phyloP scores from a whole-genome alignment of 306 rosid species.

The Malus orientalis region DNA sequence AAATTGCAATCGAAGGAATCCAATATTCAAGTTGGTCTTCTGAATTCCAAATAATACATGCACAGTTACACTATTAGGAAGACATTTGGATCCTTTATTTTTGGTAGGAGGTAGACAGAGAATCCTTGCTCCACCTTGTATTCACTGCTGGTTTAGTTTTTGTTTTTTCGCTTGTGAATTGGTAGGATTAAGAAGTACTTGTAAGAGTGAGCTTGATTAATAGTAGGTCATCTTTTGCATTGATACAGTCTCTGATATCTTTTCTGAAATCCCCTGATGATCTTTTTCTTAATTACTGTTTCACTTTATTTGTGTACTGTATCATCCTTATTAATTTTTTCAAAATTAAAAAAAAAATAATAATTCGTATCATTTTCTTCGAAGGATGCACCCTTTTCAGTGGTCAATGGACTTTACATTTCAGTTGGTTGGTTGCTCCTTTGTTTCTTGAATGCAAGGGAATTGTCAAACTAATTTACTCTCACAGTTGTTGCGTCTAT shows the following conservation, averaged over 20 bases:
- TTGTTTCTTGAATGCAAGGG: neutral
- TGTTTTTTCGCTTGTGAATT: neutral
- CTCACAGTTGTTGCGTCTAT: neutral
- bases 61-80: neutral
- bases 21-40: neutral
- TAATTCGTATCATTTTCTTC: neutral
- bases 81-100: neutral
- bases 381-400: neutral
- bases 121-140: neutral
- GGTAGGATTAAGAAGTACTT: neutral
- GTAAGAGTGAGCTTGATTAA: neutral
- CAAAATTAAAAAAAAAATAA: neutral
- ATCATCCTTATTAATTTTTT: too few relatives aligned
- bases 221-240: neutral
- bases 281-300: neutral
- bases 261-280: neutral
- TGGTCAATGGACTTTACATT: neutral
- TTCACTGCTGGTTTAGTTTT: neutral
- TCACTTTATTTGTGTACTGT: neutral
- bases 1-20: neutral
- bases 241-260: neutral
- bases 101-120: neutral
- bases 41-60: neutral
- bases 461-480: neutral
- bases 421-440: neutral